Conservation (phyloP, 2,329 filamentous ascomycete species). For the Chaetothyriales sp. region DNA sequence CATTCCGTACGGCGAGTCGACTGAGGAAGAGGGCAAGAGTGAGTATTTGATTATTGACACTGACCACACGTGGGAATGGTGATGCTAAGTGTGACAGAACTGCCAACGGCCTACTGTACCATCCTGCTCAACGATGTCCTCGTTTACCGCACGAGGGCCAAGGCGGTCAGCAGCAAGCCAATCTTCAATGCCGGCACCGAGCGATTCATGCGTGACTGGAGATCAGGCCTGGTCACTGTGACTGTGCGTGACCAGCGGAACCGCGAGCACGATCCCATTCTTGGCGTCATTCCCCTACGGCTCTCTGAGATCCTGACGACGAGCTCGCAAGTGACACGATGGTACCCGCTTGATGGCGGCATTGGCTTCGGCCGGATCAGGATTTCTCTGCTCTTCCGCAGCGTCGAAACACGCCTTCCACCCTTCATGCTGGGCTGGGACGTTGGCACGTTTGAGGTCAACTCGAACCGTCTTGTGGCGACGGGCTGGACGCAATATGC, state of each 20-base stretch:
- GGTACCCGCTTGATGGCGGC: constrained; percentile 94
- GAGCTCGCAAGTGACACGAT: constrained; percentile 71
- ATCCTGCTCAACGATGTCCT: constrained; percentile 37
- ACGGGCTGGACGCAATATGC: constrained; percentile 48
- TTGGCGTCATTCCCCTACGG: constrained; percentile 81
- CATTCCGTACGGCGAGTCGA: constrained; percentile 68
- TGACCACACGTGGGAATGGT: not conserved
- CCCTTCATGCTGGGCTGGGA: constrained; percentile 82
- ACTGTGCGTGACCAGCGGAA: constrained; percentile 80
- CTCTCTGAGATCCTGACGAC: constrained; percentile 78
- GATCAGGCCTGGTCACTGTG: constrained; percentile 71
- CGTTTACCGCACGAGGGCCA: constrained; percentile 84
- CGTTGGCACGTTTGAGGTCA: constrained; percentile 85
- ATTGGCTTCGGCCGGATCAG: constrained; percentile 82
- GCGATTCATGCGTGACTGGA: constrained; percentile 84
- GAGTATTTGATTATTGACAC: constrained; percentile 1
- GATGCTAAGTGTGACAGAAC: constrained; percentile 25
- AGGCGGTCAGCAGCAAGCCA: constrained; percentile 84
- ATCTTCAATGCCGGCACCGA: constrained; percentile 97
- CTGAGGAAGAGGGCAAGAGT: constrained; percentile 61
- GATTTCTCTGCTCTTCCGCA: constrained; percentile 80
- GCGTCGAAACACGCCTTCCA: constrained; percentile 74
- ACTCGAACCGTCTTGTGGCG: constrained; percentile 48
- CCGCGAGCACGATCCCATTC: constrained; percentile 83
- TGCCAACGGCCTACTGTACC: constrained; percentile 89